These are phyloP conservation scores for Lyophyllum shimeji DNA, from an alignment of 768 basidiomycete species.

Conservation along the genomic window DNA sequence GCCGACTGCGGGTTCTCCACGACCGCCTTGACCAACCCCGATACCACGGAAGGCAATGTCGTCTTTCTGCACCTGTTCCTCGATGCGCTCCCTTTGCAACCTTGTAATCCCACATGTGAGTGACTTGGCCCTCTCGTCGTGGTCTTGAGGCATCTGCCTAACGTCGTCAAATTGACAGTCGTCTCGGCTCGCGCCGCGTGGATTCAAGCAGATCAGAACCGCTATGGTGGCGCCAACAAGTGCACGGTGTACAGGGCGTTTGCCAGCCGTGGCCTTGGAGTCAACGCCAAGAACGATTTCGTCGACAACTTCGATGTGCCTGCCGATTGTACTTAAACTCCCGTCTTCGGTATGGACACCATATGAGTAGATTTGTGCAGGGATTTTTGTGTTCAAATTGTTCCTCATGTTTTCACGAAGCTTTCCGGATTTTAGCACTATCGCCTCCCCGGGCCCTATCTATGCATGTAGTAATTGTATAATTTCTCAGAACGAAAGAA, in stretches of 20 bases:
- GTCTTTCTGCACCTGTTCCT: constrained; percentile 53
- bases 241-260: constrained; percentile 46
- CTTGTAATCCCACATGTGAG: too few relatives aligned
- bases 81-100: constrained; percentile 47
- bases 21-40: constrained; percentile 39
- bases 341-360: neutral
- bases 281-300: constrained; percentile 25
- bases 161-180: constrained; percentile 28
- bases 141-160: neutral
- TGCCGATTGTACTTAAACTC: constrained; percentile 20
- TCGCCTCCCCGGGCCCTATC: too few relatives aligned
- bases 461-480: too few relatives aligned
- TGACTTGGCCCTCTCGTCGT: constrained; percentile 27
- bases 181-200: constrained; percentile 46
- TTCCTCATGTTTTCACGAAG: too few relatives aligned
- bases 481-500: too few relatives aligned
- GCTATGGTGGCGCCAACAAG: constrained; percentile 42
- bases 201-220: constrained; percentile 51
- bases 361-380: too few relatives aligned
- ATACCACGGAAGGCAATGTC: constrained; percentile 43
- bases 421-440: too few relatives aligned
- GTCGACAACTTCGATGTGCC: constrained; percentile 29
- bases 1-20: constrained; percentile 32
- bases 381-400: too few relatives aligned
- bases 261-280: constrained; percentile 50